These are phyloP conservation scores for Syzygium grande DNA, from an alignment of 345 rosid species.

Conservation along the genomic window DNA sequence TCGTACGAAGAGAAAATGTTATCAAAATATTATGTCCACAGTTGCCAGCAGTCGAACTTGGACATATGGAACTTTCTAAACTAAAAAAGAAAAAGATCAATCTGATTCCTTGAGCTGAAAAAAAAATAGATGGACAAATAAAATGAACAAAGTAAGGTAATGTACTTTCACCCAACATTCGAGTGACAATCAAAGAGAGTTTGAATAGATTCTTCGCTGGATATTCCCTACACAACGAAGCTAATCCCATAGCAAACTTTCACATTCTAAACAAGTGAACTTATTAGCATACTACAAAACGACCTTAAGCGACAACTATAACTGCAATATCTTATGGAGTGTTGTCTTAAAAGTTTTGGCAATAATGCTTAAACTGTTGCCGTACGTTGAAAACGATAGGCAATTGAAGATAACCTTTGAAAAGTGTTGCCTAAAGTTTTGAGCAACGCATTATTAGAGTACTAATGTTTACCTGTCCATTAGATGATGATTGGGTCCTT, in stretches of 20 bases:
- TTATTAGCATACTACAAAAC: not conserved
- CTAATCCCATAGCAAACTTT: not conserved
- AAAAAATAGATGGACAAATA: not conserved
- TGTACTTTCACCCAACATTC: not conserved
- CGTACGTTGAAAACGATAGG: not conserved
- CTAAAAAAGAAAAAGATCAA: too few relatives aligned
- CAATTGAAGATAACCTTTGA: too few relatives aligned
- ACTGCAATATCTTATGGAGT: not conserved
- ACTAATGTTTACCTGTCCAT: too few relatives aligned
- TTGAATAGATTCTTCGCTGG: too few relatives aligned
- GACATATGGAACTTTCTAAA: not conserved
- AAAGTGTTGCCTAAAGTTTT: too few relatives aligned
- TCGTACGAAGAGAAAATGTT: not conserved
- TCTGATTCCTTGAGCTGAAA: not conserved
- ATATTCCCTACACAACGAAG: not conserved
- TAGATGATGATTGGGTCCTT: not conserved
- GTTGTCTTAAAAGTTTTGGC: not conserved
- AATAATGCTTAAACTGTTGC: not conserved
- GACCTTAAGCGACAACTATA: not conserved
- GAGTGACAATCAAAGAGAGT: not conserved
- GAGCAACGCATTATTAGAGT: too few relatives aligned
- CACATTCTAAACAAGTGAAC: not conserved
- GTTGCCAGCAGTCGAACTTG: not conserved
- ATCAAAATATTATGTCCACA: not conserved
- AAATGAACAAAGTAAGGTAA: not conserved